phyloP scores from a whole-genome alignment of 257 asterid genomes.

The Scutellaria barbata region DNA sequence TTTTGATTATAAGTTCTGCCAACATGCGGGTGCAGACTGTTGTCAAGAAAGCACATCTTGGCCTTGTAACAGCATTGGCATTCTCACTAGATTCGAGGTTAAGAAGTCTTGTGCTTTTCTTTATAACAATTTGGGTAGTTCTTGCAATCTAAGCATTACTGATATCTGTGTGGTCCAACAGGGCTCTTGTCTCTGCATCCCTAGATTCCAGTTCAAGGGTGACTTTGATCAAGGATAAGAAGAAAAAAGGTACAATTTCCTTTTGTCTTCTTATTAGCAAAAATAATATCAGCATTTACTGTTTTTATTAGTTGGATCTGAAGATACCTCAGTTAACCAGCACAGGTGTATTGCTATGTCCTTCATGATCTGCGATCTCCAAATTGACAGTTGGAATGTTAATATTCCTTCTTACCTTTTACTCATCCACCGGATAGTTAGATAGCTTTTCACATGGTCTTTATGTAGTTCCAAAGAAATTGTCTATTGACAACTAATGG shows the following conservation, averaged over 20 bases:
- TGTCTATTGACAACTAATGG: neutral
- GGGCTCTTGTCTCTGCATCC: slow-evolving; percentile 84
- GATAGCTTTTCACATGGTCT: neutral
- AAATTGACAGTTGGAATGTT: neutral
- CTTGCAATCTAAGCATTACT: slow-evolving; percentile 19
- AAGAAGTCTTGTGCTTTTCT: slow-evolving; percentile 13
- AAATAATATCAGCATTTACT: slow-evolving; percentile 13
- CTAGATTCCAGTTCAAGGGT: slow-evolving; percentile 87
- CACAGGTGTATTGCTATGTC: neutral
- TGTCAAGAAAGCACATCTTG: slow-evolving; percentile 89
- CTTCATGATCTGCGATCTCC: neutral
- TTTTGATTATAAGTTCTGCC: slow-evolving; percentile 56
- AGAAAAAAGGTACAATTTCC: slow-evolving; percentile 55
- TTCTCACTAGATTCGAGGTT: slow-evolving; percentile 92
- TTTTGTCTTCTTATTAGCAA: slow-evolving; percentile 15
- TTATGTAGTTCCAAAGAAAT: neutral
- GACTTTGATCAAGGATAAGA: slow-evolving; percentile 61
- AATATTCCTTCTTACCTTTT: slow-evolving; percentile 9
- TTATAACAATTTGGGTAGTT: slow-evolving; percentile 22
- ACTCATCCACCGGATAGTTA: neutral
- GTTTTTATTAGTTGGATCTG: neutral
- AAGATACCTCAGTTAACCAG: slow-evolving; percentile 14
- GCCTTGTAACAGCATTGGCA: slow-evolving; percentile 74
- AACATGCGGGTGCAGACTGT: slow-evolving; percentile 57
- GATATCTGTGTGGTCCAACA: slow-evolving; percentile 40